Evolutionary conservation across 768 basidiomycete species (phyloP).

Genomic region (Lactarius indigo): DNA sequence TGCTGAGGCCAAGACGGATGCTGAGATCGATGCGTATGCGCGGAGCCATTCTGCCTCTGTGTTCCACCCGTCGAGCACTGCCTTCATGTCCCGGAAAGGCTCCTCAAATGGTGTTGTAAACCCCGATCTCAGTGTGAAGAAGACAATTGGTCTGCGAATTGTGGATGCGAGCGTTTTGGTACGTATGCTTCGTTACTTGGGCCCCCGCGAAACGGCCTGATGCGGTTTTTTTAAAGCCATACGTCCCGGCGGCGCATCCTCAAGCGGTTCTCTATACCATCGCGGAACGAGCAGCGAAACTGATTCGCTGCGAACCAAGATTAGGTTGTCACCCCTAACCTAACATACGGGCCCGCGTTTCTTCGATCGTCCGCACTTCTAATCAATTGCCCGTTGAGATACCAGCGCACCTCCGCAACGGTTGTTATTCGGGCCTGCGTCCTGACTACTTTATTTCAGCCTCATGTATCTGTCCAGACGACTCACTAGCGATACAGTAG

Average conservation of each 20-base stretch:
- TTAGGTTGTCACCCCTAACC: too few relatives aligned
- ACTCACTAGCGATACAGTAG: too few relatives aligned
- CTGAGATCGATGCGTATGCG: constrained; percentile 24
- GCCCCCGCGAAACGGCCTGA: neutral
- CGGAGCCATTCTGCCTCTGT: constrained; percentile 23
- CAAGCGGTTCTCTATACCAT: constrained; percentile 16
- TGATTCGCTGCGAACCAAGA: constrained; percentile 4
- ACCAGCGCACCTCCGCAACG: too few relatives aligned
- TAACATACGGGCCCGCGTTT: too few relatives aligned
- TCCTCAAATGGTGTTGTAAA: constrained; percentile 41
- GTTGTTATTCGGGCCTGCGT: too few relatives aligned
- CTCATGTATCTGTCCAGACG: too few relatives aligned
- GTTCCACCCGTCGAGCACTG: constrained; percentile 36
- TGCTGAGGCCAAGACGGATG: constrained; percentile 19
- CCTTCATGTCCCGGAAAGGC: constrained; percentile 39
- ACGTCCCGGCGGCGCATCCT: constrained; percentile 17
- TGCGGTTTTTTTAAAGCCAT: constrained; percentile 5
- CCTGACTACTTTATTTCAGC: too few relatives aligned
- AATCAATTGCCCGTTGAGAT: too few relatives aligned
- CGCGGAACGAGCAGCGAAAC: constrained; percentile 23
- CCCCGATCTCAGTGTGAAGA: constrained; percentile 42
- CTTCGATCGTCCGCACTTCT: too few relatives aligned
- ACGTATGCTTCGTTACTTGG: neutral
- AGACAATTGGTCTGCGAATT: constrained; percentile 41
- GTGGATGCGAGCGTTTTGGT: constrained; percentile 29